phyloP scores from a whole-genome alignment of 1,139 yeast genomes.

The Suhomyces bokatorum region DNA sequence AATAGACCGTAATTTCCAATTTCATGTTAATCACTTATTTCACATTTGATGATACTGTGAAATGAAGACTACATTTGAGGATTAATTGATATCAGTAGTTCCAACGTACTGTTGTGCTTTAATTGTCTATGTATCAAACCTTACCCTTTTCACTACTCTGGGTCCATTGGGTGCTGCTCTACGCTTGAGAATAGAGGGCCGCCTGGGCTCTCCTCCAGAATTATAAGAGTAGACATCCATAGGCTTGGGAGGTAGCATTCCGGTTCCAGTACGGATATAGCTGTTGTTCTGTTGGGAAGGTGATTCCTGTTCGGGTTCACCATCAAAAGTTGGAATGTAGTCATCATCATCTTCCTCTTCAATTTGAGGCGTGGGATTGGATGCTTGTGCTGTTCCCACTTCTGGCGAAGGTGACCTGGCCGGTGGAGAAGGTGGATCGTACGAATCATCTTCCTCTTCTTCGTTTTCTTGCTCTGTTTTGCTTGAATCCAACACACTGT shows the following conservation, averaged over 20 bases:
- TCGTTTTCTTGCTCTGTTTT: background rate
- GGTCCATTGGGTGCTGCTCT: constrained; percentile 6
- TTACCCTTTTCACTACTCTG: constrained; percentile 9
- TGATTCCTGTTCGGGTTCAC: background rate
- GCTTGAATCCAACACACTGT: background rate
- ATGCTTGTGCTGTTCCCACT: background rate
- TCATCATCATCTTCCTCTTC: constrained; percentile 11
- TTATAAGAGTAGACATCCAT: background rate
- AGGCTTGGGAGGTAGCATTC: constrained; percentile 6
- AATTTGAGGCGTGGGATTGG: background rate
- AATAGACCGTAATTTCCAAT: too few species aligned
- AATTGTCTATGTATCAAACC: constrained; percentile 11
- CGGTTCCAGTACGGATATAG: constrained; percentile 8
- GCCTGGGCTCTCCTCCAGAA: constrained; percentile 4
- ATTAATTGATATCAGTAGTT: background rate
- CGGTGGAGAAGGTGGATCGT: constrained; percentile 8
- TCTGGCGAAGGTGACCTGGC: constrained; percentile 6
- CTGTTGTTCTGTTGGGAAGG: background rate
- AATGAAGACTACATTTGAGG: too few species aligned
- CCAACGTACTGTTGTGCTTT: background rate
- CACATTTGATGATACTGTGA: too few species aligned
- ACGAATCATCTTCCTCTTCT: constrained; percentile 9
- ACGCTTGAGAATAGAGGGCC: constrained; percentile 12
- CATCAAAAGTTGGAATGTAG: constrained; percentile 11
- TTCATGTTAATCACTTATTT: too few species aligned